phyloP scores from a whole-genome alignment of 2,329 filamentous ascomycete species.

The Colletotrichum echinochloae region DNA sequence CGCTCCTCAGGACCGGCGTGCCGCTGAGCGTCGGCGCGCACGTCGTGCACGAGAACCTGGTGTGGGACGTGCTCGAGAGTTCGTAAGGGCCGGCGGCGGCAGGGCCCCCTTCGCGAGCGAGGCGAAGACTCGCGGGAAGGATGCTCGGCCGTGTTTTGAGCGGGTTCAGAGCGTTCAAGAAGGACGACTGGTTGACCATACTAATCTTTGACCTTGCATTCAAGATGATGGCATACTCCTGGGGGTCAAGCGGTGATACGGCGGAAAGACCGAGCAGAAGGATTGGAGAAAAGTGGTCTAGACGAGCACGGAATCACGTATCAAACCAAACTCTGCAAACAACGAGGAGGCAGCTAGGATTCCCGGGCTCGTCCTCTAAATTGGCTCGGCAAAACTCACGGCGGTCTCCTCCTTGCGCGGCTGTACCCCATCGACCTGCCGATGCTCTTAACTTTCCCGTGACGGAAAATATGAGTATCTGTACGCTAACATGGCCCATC shows the following conservation, averaged over 20 bases:
- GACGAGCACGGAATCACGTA: not conserved
- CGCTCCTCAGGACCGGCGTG: conserved; percentile 40
- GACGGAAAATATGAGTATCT: not conserved
- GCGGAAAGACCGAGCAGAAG: too few relatives aligned
- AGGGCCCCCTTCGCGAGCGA: too few relatives aligned
- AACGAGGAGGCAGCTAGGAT: too few relatives aligned
- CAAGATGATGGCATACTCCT: too few relatives aligned
- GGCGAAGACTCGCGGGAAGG: not conserved
- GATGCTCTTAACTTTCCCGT: not conserved
- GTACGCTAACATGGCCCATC: too few relatives aligned
- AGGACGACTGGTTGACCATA: too few relatives aligned
- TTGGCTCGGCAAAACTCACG: not conserved
- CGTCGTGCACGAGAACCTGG: conserved; percentile 44
- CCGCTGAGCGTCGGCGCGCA: conserved; percentile 39
- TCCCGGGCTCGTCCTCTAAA: not conserved
- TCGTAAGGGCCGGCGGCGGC: conserved; percentile 24
- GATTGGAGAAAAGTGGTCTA: conserved; percentile 2
- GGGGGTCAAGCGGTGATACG: too few relatives aligned
- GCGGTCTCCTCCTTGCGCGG: not conserved
- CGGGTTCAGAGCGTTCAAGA: not conserved
- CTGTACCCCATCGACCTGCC: not conserved
- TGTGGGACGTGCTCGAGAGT: conserved; percentile 52
- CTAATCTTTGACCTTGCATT: too few relatives aligned
- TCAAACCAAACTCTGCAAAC: not conserved
- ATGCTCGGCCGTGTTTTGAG: not conserved